Conservation (phyloP, 2,329 filamentous ascomycete genomes). For the Ophiocordyceps camponoti-saundersi region DNA sequence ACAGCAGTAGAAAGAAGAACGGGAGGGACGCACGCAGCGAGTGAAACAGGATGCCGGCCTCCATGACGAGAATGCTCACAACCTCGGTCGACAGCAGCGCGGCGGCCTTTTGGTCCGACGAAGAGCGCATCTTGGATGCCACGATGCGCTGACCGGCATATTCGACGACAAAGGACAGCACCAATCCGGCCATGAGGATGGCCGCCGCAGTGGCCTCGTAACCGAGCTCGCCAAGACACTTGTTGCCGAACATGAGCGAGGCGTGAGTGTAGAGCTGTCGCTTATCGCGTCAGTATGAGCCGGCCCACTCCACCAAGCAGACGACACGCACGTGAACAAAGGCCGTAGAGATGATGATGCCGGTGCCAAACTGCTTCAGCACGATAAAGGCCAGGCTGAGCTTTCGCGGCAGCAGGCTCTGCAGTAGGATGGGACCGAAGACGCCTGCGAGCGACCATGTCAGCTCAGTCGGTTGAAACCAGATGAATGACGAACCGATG, state of each 20-base stretch:
- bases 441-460: slow-evolving; percentile 22
- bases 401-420: slow-evolving; percentile 35
- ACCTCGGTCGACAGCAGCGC: slow-evolving; percentile 24
- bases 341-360: slow-evolving; percentile 55
- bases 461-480: not conserved
- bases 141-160: slow-evolving; percentile 46
- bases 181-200: slow-evolving; percentile 57
- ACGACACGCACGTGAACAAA: slow-evolving; percentile 44
- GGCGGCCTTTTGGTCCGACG: slow-evolving; percentile 8
- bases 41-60: slow-evolving; percentile 61
- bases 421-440: slow-evolving; percentile 48
- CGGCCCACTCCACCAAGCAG: not conserved
- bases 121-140: slow-evolving; percentile 14
- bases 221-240: slow-evolving; percentile 45
- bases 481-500: slow-evolving; percentile 26
- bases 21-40: slow-evolving; percentile 36
- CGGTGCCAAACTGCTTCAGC: slow-evolving; percentile 59
- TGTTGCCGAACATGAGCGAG: slow-evolving; percentile 52
- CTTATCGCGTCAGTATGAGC: no score
- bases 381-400: slow-evolving; percentile 36
- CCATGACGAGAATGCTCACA: slow-evolving; percentile 50
- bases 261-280: slow-evolving; percentile 55
- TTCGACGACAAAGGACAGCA: slow-evolving; percentile 57
- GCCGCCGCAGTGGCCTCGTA: slow-evolving; percentile 57
- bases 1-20: not conserved